Evolutionary conservation across 306 rosid species (phyloP).

Genomic region (Rosa lucieae): DNA sequence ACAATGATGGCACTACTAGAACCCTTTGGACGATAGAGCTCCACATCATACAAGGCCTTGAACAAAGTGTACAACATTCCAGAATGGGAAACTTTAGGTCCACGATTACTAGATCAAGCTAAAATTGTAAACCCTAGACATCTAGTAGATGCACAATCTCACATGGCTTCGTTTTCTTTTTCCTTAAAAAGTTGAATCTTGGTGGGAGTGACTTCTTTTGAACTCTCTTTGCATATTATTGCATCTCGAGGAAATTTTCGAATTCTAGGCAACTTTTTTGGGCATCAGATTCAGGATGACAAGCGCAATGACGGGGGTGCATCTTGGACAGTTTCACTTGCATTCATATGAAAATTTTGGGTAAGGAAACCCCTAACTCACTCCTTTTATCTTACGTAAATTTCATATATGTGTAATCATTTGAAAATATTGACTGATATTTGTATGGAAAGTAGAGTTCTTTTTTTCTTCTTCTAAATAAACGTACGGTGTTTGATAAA

Average conservation of each 20-base stretch:
- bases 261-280: constrained; percentile 9
- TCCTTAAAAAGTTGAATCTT: constrained; percentile 43
- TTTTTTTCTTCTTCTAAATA: neutral
- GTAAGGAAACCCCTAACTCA: neutral
- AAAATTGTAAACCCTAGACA: constrained; percentile 44
- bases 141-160: constrained; percentile 53
- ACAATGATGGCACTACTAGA: constrained; percentile 35
- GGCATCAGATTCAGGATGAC: neutral
- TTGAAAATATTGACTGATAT: neutral
- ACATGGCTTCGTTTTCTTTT: constrained; percentile 55
- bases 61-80: constrained; percentile 37
- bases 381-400: neutral
- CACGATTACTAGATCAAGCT: constrained; percentile 23
- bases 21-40: constrained; percentile 42
- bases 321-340: neutral
- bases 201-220: constrained; percentile 42
- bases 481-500: neutral
- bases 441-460: no score
- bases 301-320: neutral
- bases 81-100: constrained; percentile 38
- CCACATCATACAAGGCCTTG: constrained; percentile 40
- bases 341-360: no score
- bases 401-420: neutral
- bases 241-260: constrained; percentile 59
- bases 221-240: neutral